Conservation (phyloP, 2,329 filamentous ascomycete species). For the Tolypocladium nubicola region DNA sequence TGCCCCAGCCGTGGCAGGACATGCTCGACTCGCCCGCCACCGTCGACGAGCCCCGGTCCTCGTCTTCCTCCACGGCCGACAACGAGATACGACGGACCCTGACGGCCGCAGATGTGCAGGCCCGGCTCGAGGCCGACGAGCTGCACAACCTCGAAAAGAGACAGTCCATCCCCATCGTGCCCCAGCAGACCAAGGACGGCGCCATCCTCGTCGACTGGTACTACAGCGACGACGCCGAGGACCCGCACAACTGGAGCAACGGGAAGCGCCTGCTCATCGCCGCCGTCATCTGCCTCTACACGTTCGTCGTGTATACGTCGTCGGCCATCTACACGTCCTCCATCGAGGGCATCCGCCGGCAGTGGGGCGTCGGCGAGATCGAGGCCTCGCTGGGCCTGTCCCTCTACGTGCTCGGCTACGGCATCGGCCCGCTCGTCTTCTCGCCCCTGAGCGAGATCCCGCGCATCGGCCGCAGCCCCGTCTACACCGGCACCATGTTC, state of each 20-base stretch:
- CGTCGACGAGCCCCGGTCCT: conserved; percentile 2
- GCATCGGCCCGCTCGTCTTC: conserved; percentile 54
- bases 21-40: conserved; percentile 19
- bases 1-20: conserved; percentile 30
- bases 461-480: conserved; percentile 53
- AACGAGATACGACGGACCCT: neutral
- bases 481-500: conserved; percentile 58
- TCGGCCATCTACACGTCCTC: conserved; percentile 37
- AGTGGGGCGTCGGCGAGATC: conserved; percentile 40
- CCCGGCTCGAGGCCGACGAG: conserved; percentile 17
- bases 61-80: conserved; percentile 3
- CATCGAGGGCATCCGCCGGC: conserved; percentile 34
- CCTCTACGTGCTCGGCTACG: conserved; percentile 54
- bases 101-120: conserved; percentile 6
- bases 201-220: conserved; percentile 44
- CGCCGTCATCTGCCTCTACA: conserved; percentile 42
- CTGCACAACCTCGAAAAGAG: conserved; percentile 27
- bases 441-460: conserved; percentile 59
- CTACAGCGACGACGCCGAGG: conserved; percentile 41
- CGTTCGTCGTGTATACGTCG: conserved; percentile 46
- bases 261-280: conserved; percentile 29
- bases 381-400: conserved; percentile 47
- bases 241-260: conserved; percentile 45
- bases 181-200: conserved; percentile 38
- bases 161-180: conserved; percentile 37